phyloP scores from a whole-genome alignment of 140 eudicot species.

The Anethum foeniculum region DNA sequence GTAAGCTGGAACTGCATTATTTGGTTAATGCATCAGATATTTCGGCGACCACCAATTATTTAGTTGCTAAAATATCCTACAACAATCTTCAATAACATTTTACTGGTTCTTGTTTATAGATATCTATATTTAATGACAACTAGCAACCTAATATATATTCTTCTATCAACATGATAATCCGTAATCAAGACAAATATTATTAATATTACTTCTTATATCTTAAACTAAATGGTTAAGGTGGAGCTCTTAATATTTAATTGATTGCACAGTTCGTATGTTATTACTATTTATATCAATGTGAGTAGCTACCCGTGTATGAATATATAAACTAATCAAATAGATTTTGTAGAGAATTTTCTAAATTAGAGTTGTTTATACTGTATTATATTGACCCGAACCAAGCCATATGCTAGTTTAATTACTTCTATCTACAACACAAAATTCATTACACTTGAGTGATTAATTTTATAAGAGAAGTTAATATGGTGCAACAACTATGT shows the following conservation, averaged over 20 bases:
- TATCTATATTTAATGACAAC: background rate
- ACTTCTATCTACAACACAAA: background rate
- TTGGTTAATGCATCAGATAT: too few species aligned
- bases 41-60: background rate
- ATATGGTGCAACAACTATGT: background rate
- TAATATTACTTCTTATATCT: background rate
- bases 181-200: background rate
- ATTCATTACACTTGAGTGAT: background rate
- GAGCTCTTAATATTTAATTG: background rate
- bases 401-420: background rate
- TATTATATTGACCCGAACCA: background rate
- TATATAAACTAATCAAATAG: background rate
- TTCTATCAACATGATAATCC: background rate
- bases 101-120: background rate
- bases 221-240: background rate
- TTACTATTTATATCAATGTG: background rate
- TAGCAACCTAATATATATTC: background rate
- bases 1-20: background rate
- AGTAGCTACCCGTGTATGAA: background rate
- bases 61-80: background rate
- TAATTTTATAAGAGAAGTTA: background rate
- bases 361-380: background rate
- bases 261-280: background rate
- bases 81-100: background rate
- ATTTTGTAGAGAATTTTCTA: background rate